Evolutionary conservation across 768 basidiomycete species (phyloP), one percentile per base, ranked within the genome.

Genomic region (Lanmaoa pseudosensibilis): DNA sequence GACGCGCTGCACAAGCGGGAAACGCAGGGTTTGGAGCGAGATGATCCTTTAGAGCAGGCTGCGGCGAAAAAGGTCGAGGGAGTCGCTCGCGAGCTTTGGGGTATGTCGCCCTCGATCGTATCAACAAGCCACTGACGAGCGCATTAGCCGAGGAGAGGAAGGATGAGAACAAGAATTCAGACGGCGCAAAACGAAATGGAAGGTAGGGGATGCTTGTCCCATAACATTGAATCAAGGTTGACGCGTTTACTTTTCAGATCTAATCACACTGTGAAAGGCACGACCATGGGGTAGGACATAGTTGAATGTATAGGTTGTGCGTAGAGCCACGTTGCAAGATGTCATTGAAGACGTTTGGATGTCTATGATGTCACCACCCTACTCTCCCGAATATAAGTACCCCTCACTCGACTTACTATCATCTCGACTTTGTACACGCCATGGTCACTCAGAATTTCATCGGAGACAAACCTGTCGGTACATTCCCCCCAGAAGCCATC

Each of bases 391-490:
- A 32, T n/a, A 21, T n/a, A 11, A 10, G 10, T 19, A 30, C 19
- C 40, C 6, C 30, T 30, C 30, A 25, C 25, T 25, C 25, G 5
- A 25, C 25, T 25, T 4, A 25, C 25, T 25, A 25, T 39, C 51
- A 44, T 54, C 46, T 25, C 18, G 27, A n/a, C n/a, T 18, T 27
- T 54, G 19, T 9, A 33, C 45, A 39, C 46, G 9, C 30, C 52
- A 64, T 64, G 62, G 52, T 53, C 44, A 50, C 33, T 9, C 72
- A 69, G 40, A 65, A 56, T 16, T 73, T 71, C 15, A 61, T 71
- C 21, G 68, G 71, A 19, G 55, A 68, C 52, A 62, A 60, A 19
- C 67, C 65, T n/a, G 63, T 71, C 37, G 61, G 68, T 9, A 9
- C 52, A 18, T 61, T 71, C 15, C 60, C 69, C 8, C 18, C 51